Base-by-base conservation (phyloP, 495 filamentous ascomycete genomes). In the Penicillium argentinense region DNA sequence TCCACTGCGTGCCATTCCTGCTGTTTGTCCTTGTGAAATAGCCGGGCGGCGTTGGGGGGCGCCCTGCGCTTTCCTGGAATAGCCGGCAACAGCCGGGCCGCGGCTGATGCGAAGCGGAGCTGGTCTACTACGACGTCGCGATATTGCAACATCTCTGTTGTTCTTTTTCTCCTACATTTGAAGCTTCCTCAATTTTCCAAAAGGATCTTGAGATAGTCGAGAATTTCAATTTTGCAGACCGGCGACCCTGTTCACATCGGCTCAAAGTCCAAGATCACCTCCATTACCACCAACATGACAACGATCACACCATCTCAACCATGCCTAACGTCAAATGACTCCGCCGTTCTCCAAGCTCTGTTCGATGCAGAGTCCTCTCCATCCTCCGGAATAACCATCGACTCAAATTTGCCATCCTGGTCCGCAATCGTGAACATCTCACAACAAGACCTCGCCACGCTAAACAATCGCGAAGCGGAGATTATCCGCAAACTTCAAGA, bases 311-410 rank as follows among this genome's bases (percentile, higher is more conserved):
- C 72, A 27, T 52, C 62, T 17, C 59, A 57, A 44, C 74, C 62
- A 60, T 72, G 25, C 36, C 81, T 95, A 21, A 85, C 83, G 43
- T 64, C 66, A 19, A 85, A 86, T 57, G 89, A 95, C 66, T 64
- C 81, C 48, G 75, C 81, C 25, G 80, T 92, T 49, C 81, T 93
- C 30, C 72, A 83, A 54, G 85, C 87, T 42, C 84, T 95, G 63
- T 89, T 87, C 57, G 87, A 93, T 51, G 84, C 86, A 9, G 89
- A 91, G 59, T 76, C 81, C 23, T 79, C 84, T 16, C 81, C 86
- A 1, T 71, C 71, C 9, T 57, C 72, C 1, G 63, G 70, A 1
- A 60, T 82, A 17, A 66, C 71, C 22, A 71, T 91, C 28, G 78
- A 85, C 53, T 4, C 70, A 1, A 67, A 67, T 2, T 74, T 89